Percentiles rank a stretch among this genome's conserved stretches.
These are phyloP conservation scores for Phytophthora lateralis DNA, from an alignment of 352 stramenopile genomes.

Conservation along the genomic window DNA sequence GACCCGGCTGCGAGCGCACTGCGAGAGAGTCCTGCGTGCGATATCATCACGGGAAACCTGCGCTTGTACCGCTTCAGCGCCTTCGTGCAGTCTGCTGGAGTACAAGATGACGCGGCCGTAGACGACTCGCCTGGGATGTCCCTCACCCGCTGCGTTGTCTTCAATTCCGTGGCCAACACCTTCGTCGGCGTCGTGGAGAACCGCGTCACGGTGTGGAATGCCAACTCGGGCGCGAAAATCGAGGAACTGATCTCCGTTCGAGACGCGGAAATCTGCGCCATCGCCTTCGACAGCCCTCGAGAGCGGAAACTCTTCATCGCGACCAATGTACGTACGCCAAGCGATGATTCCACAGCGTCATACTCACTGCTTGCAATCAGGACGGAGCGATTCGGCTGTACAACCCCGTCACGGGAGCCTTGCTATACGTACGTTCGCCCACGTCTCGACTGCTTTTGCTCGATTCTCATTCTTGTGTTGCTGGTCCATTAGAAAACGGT, in stretches of 20 bases:
- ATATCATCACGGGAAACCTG: conserved; percentile 62
- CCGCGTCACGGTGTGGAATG: conserved; percentile 70
- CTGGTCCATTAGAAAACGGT: conserved; percentile 39
- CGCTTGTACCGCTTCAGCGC: conserved; percentile 61
- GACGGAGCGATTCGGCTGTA: conserved; percentile 69
- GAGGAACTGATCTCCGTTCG: conserved; percentile 56
- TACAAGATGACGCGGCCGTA: conserved; percentile 14
- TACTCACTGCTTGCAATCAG: conserved; percentile 21
- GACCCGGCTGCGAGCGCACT: conserved; percentile 9
- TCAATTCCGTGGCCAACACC: conserved; percentile 63
- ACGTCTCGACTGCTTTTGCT: neutral
- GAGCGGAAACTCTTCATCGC: conserved; percentile 74
- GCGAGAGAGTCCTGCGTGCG: conserved; percentile 36
- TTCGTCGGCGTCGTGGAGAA: conserved; percentile 66
- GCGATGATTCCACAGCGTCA: neutral
- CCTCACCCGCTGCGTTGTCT: conserved; percentile 52
- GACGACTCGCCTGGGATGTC: conserved; percentile 30
- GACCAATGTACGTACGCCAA: conserved; percentile 58
- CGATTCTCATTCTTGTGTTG: conserved; percentile 1
- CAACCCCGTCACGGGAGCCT: conserved; percentile 65
- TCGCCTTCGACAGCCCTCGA: conserved; percentile 63
- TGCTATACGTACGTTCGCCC: conserved; percentile 43
- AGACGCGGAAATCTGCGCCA: conserved; percentile 59
- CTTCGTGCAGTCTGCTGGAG: conserved; percentile 32
- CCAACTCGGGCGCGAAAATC: conserved; percentile 62